Base-by-base conservation (phyloP, 106 monocot genomes). In the Acorus calamus region DNA sequence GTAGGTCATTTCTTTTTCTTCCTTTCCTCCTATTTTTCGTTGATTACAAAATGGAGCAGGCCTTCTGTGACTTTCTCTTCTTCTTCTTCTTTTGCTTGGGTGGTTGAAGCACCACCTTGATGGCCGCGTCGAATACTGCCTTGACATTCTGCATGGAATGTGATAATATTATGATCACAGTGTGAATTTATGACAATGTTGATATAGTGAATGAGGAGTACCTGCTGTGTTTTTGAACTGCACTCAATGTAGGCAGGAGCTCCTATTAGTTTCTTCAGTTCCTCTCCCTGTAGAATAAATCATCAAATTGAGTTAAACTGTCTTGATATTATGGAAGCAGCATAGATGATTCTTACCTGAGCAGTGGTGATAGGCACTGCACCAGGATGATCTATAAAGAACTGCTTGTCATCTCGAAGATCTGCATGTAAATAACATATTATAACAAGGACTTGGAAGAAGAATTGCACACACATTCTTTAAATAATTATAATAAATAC, bases 161-260 rank as follows among this genome's bases (percentile, higher is more conserved):
- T 8, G 12, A 41, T n/a, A 7, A 46, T 4, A 28, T 46, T 6
- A 14, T 6, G 43, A 56, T 42, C 53, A 56, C 49, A 8, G 46
- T 3, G 43, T 42, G 3, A 55, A 6, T 50, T 3, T 14, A 59
- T 49, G 2, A 64, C 50, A 68, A 65, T 44, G 45, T n/a, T 6
- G 28, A 11, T 59, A 10, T 5, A 49, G 10, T 5, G 3, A 60
- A 8, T 4, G 9, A 45, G 7, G 3, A 46, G 45, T 80, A 85
- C 87, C 67, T 86, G 84, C 58, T 86, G 84, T 46, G 86, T 92
- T 67, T 92, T 92, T 44, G 92, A 92, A 70, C 92, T 92, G 77
- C 92, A 92, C 52, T 92, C 92, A 28, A 87, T 87, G 75, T 87
- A 92, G 12, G 75, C 75, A 51, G 81, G 69, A 11, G 92, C 84